Evolutionary conservation across 352 stramenopile species (phyloP), one percentile per base, ranked within the genome.

Genomic region (Globisporangium okanoganense): DNA sequence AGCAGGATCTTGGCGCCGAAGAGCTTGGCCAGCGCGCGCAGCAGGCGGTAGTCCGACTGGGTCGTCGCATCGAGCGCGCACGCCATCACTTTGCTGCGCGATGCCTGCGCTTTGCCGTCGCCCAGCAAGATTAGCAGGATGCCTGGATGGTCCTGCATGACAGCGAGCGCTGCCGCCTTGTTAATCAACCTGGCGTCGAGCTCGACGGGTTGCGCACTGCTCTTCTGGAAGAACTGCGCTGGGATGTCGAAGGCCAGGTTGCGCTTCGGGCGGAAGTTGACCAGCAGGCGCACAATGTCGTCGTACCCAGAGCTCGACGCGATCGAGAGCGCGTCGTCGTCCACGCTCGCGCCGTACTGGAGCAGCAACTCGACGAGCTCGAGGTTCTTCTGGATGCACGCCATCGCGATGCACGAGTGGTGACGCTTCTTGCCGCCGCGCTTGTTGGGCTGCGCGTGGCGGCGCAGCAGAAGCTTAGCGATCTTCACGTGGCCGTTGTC

Each of bases 331-430:
- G 78, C 71, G 13, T 88, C 78, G 16, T 89, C 82, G 57, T 92
- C 82, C 18, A 88, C 73, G 2, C 33, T 55, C 0, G 80, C 80
- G 18, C 82, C 82, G 45, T 86, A 73, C 29, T 85, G 76, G 38
- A 92, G 68, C 65, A 92, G 62, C 16, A 90, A 33, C 55, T 85
- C 73, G 9, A 88, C 48, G 18, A 88, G 64, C 54, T 84, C 75
- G 4, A 61, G 20, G 64, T 75, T 76, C 40, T 71, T 71, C 33
- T 67, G 71, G 51, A 70, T 67, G 47, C 72, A 78, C 12, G 80
- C 80, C 29, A 93, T 71, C 3, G 73, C 73, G 24, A 92, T 35
- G 36, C 76, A 88, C 18, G 65, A 83, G 12, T 70, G 70, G 24
- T 79, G 69, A 29, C 67, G 69, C 60, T 71, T 74, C 60, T 80